These are phyloP conservation scores for Sclerotinia sclerotiorum DNA, from an alignment of 2,329 filamentous ascomycete species.

Conservation along the genomic window DNA sequence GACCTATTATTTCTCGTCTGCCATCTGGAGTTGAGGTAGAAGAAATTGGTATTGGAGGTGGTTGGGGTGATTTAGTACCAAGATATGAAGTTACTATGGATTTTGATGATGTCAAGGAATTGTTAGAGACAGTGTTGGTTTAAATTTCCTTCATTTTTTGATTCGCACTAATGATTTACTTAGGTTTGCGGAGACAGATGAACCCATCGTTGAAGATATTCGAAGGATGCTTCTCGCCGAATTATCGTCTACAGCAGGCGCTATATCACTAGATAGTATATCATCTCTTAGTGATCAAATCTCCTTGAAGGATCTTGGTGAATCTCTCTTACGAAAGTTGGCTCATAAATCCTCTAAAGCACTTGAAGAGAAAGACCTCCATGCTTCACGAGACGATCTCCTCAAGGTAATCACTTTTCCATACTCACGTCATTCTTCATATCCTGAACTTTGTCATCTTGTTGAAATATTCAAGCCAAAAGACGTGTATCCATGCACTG, in stretches of 20 bases:
- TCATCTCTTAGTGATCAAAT: constrained; percentile 30
- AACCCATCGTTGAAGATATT: constrained; percentile 42
- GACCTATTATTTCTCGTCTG: constrained; percentile 70
- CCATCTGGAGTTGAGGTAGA: constrained; percentile 60
- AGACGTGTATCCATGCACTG: constrained; percentile 82
- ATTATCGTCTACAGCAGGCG: constrained; percentile 30
- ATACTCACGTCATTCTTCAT: constrained; percentile 88
- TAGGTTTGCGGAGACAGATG: constrained; percentile 33
- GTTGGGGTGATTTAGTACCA: constrained; percentile 67
- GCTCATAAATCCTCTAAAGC: constrained; percentile 21
- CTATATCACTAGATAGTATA: constrained; percentile 35
- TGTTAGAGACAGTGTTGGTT: constrained; percentile 14
- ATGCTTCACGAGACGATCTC: constrained; percentile 17
- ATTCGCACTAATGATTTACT: constrained; percentile 11
- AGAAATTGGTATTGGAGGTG: constrained; percentile 77
- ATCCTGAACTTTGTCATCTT: constrained; percentile 72
- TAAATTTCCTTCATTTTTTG: neutral
- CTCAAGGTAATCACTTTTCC: constrained; percentile 61
- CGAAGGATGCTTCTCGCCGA: constrained; percentile 32
- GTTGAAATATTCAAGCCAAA: constrained; percentile 66
- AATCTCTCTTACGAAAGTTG: constrained; percentile 32
- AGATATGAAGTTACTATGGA: constrained; percentile 7
- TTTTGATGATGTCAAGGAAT: neutral
- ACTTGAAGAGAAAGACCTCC: neutral
- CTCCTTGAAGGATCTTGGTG: constrained; percentile 30